Conservation (phyloP, 164 flowering plant genomes). For the Akebia trifoliata region DNA sequence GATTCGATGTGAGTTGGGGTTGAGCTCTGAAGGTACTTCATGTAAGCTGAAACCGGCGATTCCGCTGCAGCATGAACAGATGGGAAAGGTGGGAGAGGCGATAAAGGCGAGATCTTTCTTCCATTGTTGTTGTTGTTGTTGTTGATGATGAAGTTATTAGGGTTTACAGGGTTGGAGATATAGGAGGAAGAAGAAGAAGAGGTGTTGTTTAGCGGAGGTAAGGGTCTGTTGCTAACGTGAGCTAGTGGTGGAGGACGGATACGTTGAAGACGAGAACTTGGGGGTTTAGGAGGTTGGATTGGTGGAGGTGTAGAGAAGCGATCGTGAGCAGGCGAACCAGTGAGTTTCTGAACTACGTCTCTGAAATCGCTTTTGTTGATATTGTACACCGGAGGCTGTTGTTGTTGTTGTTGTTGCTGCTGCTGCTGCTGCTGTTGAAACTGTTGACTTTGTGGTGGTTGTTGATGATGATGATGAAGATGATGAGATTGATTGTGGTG, state of each 20-base stretch:
- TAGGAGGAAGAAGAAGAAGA: constrained; percentile 10
- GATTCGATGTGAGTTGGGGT: constrained; percentile 25
- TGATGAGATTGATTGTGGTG: constrained; percentile 11
- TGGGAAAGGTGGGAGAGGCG: constrained; percentile 92
- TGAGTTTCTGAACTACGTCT: constrained; percentile 88
- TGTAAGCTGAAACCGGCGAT: constrained; percentile 89
- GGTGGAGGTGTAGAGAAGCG: constrained; percentile 50
- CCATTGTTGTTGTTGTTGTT: background rate
- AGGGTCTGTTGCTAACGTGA: constrained; percentile 50
- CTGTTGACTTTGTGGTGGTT: no score
- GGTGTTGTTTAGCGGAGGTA: constrained; percentile 26
- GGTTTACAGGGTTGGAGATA: no score
- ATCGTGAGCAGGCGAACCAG: constrained; percentile 81
- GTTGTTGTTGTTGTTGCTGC: constrained; percentile 39
- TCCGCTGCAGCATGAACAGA: constrained; percentile 80
- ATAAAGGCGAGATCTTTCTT: constrained; percentile 29
- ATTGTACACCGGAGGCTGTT: constrained; percentile 90
- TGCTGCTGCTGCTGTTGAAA: constrained; percentile 20
- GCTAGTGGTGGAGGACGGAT: constrained; percentile 93
- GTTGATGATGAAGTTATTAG: background rate
- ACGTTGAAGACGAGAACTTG: constrained; percentile 76
- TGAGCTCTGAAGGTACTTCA: constrained; percentile 59
- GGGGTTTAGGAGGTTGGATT: constrained; percentile 47
- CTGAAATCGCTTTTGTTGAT: constrained; percentile 90
- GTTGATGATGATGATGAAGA: no score